These are phyloP conservation scores for Yamadazyma friedrichii DNA, from an alignment of 1,139 yeast genomes.

Conservation along the genomic window DNA sequence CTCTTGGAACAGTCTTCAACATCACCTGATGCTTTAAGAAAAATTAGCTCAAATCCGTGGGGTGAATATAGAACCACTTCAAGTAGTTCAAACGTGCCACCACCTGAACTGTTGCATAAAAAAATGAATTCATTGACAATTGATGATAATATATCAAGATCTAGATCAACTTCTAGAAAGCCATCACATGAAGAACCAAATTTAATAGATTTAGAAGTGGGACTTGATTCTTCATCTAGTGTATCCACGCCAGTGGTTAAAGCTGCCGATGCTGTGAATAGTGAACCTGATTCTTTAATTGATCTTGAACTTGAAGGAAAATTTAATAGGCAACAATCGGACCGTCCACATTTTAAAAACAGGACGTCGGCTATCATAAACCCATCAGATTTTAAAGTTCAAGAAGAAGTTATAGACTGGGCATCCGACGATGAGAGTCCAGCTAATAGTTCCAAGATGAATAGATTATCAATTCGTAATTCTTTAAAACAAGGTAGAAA, in stretches of 20 bases:
- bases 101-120: conserved; percentile 2
- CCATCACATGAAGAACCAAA: conserved; percentile 20
- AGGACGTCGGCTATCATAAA: conserved; percentile 29
- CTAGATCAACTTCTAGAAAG: conserved; percentile 8
- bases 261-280: conserved; percentile 13
- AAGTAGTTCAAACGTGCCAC: neutral
- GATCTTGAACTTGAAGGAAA: conserved; percentile 31
- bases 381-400: conserved; percentile 34
- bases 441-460: conserved; percentile 39
- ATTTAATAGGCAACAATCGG: conserved; percentile 4
- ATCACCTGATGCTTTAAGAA: conserved; percentile 8
- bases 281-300: conserved; percentile 25
- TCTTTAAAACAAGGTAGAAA: conserved; percentile 37
- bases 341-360: conserved; percentile 32
- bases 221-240: conserved; percentile 33
- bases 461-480: conserved; percentile 39
- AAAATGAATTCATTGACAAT: conserved; percentile 6
- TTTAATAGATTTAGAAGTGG: conserved; percentile 42
- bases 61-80: conserved; percentile 18
- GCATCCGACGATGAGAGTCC: conserved; percentile 50
- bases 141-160: conserved; percentile 1
- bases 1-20: neutral
- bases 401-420: conserved; percentile 49
- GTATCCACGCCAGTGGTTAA: conserved; percentile 23
- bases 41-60: conserved; percentile 25